Evolutionary conservation across 2,329 filamentous ascomycete species (phyloP).

Genomic region (Colletotrichum graminicola): DNA sequence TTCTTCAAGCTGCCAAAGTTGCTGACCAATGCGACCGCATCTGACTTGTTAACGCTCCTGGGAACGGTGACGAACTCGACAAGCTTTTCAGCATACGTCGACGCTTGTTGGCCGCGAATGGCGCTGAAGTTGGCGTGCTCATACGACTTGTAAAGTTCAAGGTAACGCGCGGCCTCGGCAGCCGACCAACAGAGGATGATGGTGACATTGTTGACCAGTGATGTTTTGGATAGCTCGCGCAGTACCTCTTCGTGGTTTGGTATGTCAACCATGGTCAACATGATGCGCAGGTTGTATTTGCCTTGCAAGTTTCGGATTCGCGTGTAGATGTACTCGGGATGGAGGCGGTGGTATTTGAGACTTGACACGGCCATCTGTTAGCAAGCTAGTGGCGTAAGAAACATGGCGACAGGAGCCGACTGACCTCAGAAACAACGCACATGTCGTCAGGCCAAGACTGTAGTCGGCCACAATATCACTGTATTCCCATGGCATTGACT

Average conservation of each 20-base stretch:
- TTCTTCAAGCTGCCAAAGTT: constrained; percentile 91
- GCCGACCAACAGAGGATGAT: constrained; percentile 95
- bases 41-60: constrained; percentile 91
- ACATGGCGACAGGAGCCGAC: constrained; percentile 2
- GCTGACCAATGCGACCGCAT: constrained; percentile 89
- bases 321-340: constrained; percentile 97
- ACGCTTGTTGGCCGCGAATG: constrained; percentile 87
- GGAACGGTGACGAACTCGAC: constrained; percentile 95
- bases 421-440: constrained; percentile 85
- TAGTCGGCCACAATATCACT: constrained; percentile 97
- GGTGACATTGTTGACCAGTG: constrained; percentile 91
- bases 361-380: constrained; percentile 51
- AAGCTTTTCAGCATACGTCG: constrained; percentile 85
- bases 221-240: constrained; percentile 92
- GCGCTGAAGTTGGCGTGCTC: constrained; percentile 85
- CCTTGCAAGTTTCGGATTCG: constrained; percentile 87
- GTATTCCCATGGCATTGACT: constrained; percentile 92
- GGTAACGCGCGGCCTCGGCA: constrained; percentile 90
- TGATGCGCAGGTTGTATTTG: constrained; percentile 86
- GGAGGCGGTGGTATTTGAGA: constrained; percentile 95
- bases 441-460: constrained; percentile 86
- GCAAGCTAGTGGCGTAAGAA: not conserved
- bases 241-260: constrained; percentile 91
- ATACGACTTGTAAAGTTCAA: constrained; percentile 95
- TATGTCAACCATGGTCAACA: constrained; percentile 95